Evolutionary conservation across 495 filamentous ascomycete species (phyloP), one percentile per base, ranked within the genome.

Genomic region (Hypoxylon lenormandii): DNA sequence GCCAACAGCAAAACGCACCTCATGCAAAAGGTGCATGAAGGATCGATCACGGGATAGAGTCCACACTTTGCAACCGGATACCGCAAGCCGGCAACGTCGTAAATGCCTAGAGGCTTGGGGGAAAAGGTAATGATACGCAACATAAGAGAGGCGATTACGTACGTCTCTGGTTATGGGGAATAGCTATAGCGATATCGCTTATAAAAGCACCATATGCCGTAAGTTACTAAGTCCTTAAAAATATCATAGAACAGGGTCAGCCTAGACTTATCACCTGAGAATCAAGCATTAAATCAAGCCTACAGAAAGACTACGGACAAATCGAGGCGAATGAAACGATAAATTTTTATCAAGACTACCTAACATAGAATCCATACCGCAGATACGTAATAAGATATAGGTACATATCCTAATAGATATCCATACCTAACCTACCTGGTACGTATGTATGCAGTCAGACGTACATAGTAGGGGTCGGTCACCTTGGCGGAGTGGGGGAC

Each of bases 21-120:
- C 56, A 62, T 71, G 68, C 68, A 59, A 22, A 22, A 63, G 57
- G 55, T 43, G 68, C 68, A 71, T 71, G 30, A 49, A 62, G 43
- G 33, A 59, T 66, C 36, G 54, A 66, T 71, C 68, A 71, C 68
- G 68, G 68, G 68, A 71, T 53, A 13, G 30, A 38, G 38, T 26
- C 49, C 45, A 56, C 28, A 57, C 38, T 38, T 38, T 21, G 16
- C 26, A 37, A 42, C 51, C 46, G 36, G 40, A 57, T 62, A 50
- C 42, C 28, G 30, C 47, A 30, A 71, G 33, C 57, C 67, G 55
- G 51, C 19, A 21, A 45, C n/a, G 19, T 19, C 26, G 30, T 23
- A 45, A 33, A 46, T 54, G 22, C 22, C 54, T 38, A 47, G 8
- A 40, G 4, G 4, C 22, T 19, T 22, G 13, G n/a, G n/a, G n/a